These are phyloP conservation scores for Trichoderma orchidacearum DNA, from an alignment of 495 filamentous ascomycete genomes.

Conservation along the genomic window DNA sequence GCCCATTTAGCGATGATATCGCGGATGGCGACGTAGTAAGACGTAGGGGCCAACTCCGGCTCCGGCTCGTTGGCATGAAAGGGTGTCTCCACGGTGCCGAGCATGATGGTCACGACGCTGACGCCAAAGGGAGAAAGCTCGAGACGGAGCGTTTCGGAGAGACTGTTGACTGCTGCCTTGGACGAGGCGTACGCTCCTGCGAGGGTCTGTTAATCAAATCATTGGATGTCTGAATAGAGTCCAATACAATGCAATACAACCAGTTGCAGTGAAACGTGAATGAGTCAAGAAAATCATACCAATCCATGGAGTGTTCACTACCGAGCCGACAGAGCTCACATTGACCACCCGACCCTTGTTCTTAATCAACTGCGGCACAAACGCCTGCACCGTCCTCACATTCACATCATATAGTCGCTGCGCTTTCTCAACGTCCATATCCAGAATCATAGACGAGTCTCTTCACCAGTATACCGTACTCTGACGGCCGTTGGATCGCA, in stretches of 20 bases:
- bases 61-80: neutral
- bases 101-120: constrained; percentile 11
- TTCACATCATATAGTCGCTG: constrained; percentile 16
- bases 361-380: constrained; percentile 14
- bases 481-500: no score
- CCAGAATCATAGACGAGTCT: constrained; percentile 13
- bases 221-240: neutral
- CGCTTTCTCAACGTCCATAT: constrained; percentile 14
- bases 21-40: constrained; percentile 9
- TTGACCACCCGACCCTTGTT: constrained; percentile 15
- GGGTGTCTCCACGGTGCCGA: constrained; percentile 1
- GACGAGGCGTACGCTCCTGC: constrained; percentile 14
- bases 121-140: constrained; percentile 22
- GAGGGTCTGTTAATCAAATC: neutral
- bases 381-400: constrained; percentile 18
- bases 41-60: constrained; percentile 2
- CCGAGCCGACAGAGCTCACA: constrained; percentile 12
- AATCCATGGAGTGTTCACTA: constrained; percentile 13
- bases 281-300: constrained; percentile 6
- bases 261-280: neutral
- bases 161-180: constrained; percentile 13
- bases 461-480: constrained; percentile 19
- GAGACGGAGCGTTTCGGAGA: constrained; percentile 18
- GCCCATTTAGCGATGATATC: constrained; percentile 1
- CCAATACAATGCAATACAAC: no score